A percentile compares a stretch with the other conserved stretches of the same genome.
Evolutionary conservation across 495 filamentous ascomycete species (phyloP).

Genomic region (Xeromyces bisporus): DNA sequence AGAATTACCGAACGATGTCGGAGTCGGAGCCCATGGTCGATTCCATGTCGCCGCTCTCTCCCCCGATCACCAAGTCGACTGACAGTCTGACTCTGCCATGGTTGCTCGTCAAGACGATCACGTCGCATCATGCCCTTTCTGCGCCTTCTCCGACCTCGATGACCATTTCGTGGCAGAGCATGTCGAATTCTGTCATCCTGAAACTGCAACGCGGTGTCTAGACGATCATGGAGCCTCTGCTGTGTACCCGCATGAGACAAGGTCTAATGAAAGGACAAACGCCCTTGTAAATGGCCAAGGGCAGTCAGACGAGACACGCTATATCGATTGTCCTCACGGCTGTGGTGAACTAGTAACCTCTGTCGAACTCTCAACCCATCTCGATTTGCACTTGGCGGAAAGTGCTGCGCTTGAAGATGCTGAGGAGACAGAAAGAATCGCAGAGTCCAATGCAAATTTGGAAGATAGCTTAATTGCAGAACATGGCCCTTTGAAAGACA

Average conservation of each 20-base stretch:
- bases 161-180: slow-evolving; percentile 34
- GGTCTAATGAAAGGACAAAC: neutral
- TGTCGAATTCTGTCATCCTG: slow-evolving; percentile 36
- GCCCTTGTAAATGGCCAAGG: slow-evolving; percentile 12
- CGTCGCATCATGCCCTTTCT: slow-evolving; percentile 33
- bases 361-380: slow-evolving; percentile 48
- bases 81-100: slow-evolving; percentile 10
- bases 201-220: slow-evolving; percentile 18
- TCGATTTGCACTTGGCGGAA: slow-evolving; percentile 57
- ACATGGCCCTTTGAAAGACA: too few relatives aligned
- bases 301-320: slow-evolving; percentile 21
- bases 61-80: neutral
- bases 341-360: slow-evolving; percentile 53
- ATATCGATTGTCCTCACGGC: slow-evolving; percentile 51
- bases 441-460: neutral
- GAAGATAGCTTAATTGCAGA: too few relatives aligned
- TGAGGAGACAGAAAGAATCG: slow-evolving; percentile 1
- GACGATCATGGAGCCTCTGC: slow-evolving; percentile 7
- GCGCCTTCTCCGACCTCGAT: slow-evolving; percentile 34
- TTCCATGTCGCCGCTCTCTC: too few relatives aligned
- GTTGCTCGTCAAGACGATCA: slow-evolving; percentile 3
- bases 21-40: too few relatives aligned
- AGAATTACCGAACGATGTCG: slow-evolving; percentile 4
- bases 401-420: slow-evolving; percentile 32
- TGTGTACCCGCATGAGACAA: slow-evolving; percentile 5